A percentile compares a stretch with the other conserved stretches of the same genome.
Evolutionary conservation across 2,329 filamentous ascomycete species (phyloP).

Genomic region (Endoconidiophora polonica): DNA sequence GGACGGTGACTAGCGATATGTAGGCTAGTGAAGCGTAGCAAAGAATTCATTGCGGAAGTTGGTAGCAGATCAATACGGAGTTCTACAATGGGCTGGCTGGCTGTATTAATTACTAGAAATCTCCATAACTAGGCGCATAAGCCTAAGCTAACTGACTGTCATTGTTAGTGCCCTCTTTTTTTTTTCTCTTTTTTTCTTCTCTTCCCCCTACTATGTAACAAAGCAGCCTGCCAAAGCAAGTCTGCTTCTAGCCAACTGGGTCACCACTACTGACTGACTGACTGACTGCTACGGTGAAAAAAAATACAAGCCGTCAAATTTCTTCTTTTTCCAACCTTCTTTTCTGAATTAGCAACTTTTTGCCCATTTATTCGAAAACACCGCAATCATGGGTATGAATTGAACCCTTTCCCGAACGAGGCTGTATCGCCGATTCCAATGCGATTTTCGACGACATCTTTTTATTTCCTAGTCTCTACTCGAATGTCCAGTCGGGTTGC

Average conservation of each 20-base stretch:
- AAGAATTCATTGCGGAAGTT: too few relatives aligned
- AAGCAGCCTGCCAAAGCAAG: background rate
- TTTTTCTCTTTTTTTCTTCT: slow-evolving; percentile 2
- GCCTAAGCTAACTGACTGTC: too few relatives aligned
- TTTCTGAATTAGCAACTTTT: slow-evolving; percentile 18
- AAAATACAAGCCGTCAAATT: slow-evolving; percentile 2
- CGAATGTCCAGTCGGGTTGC: background rate
- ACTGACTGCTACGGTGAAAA: slow-evolving; percentile 1
- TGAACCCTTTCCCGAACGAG: slow-evolving; percentile 4
- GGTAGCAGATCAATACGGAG: too few relatives aligned
- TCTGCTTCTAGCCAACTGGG: too few relatives aligned
- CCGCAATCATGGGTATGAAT: slow-evolving; percentile 46
- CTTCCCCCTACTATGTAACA: background rate
- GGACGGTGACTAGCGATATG: too few relatives aligned
- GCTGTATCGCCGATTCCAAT: slow-evolving; percentile 5
- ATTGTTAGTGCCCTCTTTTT: slow-evolving; percentile 1
- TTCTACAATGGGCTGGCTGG: too few relatives aligned
- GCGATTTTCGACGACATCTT: slow-evolving; percentile 13
- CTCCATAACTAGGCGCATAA: too few relatives aligned
- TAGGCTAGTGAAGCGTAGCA: too few relatives aligned
- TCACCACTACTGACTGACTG: background rate
- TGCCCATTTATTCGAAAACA: slow-evolving; percentile 28
- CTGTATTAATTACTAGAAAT: too few relatives aligned
- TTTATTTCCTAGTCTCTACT: background rate
- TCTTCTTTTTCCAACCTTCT: slow-evolving; percentile 6